A percentile compares a stretch with the other conserved stretches of the same genome.
Evolutionary conservation across 2,329 filamentous ascomycete species (phyloP).

Genomic region (Aureobasidium sp.): DNA sequence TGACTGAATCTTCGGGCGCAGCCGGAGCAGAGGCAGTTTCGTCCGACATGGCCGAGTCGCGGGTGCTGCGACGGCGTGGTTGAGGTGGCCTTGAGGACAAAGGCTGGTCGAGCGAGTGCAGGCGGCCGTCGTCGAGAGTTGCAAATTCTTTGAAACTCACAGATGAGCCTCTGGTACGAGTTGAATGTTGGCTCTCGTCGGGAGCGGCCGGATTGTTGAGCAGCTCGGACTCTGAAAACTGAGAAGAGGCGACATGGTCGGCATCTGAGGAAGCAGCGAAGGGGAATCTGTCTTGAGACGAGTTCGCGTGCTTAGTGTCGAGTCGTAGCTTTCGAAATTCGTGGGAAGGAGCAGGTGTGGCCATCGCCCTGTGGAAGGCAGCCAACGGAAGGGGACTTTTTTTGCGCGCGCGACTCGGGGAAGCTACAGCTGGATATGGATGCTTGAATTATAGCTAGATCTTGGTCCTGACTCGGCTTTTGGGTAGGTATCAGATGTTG

Average conservation of each 20-base stretch:
- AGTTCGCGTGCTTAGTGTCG: slow-evolving; percentile 3
- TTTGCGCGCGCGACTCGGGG: background rate
- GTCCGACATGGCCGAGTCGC: background rate
- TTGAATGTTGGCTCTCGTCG: background rate
- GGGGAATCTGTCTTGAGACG: background rate
- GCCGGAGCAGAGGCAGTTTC: slow-evolving; percentile 12
- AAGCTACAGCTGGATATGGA: background rate
- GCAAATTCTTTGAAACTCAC: slow-evolving; percentile 37
- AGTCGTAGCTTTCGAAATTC: slow-evolving; percentile 13
- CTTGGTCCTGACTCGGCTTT: background rate
- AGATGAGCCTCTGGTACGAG: slow-evolving; percentile 28
- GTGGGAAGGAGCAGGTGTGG: slow-evolving; percentile 8
- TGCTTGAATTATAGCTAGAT: background rate
- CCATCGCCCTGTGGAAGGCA: slow-evolving; percentile 6
- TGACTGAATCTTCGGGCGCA: slow-evolving; percentile 7
- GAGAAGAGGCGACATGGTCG: slow-evolving; percentile 12
- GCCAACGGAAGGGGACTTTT: background rate
- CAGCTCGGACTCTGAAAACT: slow-evolving; percentile 1
- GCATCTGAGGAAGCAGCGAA: slow-evolving; percentile 3
- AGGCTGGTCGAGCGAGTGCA: slow-evolving; percentile 32
- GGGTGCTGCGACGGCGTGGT: slow-evolving; percentile 4
- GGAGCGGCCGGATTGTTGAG: background rate
- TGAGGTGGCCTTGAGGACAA: slow-evolving; percentile 28
- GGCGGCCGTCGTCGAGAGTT: slow-evolving; percentile 34
- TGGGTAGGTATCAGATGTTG: background rate